A percentile compares a stretch with the other conserved stretches of the same genome.
Evolutionary conservation across 225 moss, liverwort and hornwort species (phyloP).

Genomic region (Physcomitrium patens): DNA sequence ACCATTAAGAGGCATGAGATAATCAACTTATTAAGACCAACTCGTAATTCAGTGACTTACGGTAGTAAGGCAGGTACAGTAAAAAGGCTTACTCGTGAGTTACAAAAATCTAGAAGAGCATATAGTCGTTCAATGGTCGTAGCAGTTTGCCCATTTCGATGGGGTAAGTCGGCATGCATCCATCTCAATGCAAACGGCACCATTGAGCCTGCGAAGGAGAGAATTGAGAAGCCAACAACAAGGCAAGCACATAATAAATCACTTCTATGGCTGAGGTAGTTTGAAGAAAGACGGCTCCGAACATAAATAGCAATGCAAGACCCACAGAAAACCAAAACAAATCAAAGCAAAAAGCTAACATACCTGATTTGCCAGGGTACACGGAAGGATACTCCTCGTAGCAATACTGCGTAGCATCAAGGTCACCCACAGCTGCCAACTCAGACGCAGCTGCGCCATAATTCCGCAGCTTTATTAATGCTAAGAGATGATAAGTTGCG

Average conservation of each 20-base stretch:
- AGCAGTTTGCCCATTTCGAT: conserved; percentile 83
- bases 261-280: neutral
- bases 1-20: neutral
- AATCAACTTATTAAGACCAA: conserved; percentile 7
- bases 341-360: neutral
- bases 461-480: conserved; percentile 89
- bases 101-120: conserved; percentile 84
- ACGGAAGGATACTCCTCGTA: conserved; percentile 78
- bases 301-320: neutral
- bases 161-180: conserved; percentile 95
- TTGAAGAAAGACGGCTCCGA: neutral
- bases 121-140: conserved; percentile 80
- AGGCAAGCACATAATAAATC: conserved; percentile 5
- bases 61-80: conserved; percentile 1
- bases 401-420: conserved; percentile 67
- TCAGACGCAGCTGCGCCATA: conserved; percentile 86
- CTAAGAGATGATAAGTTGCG: conserved; percentile 77
- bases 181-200: conserved; percentile 94
- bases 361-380: conserved; percentile 85
- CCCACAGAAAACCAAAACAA: too few species aligned
- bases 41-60: neutral
- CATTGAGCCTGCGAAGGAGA: conserved; percentile 79
- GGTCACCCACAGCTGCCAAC: conserved; percentile 76
- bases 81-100: conserved; percentile 62
- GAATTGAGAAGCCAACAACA: conserved; percentile 16